Evolutionary conservation across 352 stramenopile species (phyloP).

Genomic region (Globisporangium mamillatum): DNA sequence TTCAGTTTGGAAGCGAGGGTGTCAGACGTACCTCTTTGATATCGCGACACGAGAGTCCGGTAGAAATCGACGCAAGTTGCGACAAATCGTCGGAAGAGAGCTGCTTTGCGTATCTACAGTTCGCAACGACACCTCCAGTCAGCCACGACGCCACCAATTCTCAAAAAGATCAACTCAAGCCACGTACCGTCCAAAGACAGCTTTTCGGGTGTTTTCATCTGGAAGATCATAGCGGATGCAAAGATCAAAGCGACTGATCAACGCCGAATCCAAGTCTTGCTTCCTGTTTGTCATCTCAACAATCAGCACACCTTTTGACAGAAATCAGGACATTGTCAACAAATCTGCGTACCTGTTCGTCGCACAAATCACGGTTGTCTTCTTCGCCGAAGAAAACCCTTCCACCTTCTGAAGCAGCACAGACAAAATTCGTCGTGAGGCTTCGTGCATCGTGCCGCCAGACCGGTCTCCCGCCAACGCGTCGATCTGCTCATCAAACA

Average conservation of each 20-base stretch:
- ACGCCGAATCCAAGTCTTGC: slow-evolving; percentile 89
- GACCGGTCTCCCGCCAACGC: slow-evolving; percentile 87
- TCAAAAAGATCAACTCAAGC: not conserved
- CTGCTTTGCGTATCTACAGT: slow-evolving; percentile 86
- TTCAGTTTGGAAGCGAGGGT: not conserved
- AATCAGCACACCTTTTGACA: not conserved
- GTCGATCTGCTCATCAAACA: slow-evolving; percentile 64
- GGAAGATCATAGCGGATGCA: slow-evolving; percentile 91
- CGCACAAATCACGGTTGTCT: slow-evolving; percentile 91
- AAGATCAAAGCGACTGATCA: slow-evolving; percentile 93
- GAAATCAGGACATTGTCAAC: not conserved
- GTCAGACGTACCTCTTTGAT: slow-evolving; percentile 86
- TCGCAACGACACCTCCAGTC: not conserved
- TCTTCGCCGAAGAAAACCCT: slow-evolving; percentile 90
- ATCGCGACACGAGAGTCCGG: slow-evolving; percentile 90
- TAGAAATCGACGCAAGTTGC: slow-evolving; percentile 73
- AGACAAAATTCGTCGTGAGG: slow-evolving; percentile 88
- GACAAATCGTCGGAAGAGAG: slow-evolving; percentile 67
- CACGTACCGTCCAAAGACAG: slow-evolving; percentile 84
- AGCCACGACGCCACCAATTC: not conserved
- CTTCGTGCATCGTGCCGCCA: slow-evolving; percentile 90
- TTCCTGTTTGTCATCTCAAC: slow-evolving; percentile 51
- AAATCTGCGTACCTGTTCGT: slow-evolving; percentile 72
- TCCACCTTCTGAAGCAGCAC: slow-evolving; percentile 92
- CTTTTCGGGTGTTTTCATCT: slow-evolving; percentile 71